Conservation (phyloP, 202 grass and related monocot genomes). For the Schoenoplectus triqueter region DNA sequence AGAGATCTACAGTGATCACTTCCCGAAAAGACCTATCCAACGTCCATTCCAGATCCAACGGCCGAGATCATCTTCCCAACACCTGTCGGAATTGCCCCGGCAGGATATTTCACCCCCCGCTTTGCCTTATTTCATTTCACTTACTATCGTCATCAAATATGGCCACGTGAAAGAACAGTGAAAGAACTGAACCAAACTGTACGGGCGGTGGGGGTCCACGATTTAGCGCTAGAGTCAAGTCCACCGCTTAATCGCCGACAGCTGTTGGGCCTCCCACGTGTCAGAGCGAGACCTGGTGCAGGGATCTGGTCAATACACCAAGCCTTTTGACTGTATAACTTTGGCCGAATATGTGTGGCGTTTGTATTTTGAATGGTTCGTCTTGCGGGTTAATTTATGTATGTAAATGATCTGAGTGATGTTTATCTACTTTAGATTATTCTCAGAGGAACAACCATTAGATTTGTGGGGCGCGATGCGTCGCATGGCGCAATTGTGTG, state of each 20-base stretch:
- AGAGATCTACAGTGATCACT: neutral
- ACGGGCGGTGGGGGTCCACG: neutral
- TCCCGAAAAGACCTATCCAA: too few relatives aligned
- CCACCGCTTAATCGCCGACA: neutral
- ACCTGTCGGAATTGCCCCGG: conserved; percentile 16
- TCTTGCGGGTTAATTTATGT: neutral
- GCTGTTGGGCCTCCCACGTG: neutral
- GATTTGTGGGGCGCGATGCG: neutral
- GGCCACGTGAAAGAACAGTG: neutral
- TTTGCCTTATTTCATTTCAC: neutral
- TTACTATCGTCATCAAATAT: neutral
- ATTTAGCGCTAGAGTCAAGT: neutral
- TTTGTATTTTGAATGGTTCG: too few relatives aligned
- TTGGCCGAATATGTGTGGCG: neutral
- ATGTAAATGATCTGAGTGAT: too few relatives aligned
- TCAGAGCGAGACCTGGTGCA: neutral
- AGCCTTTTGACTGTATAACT: conserved; percentile 2
- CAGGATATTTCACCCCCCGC: neutral
- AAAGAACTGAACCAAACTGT: neutral
- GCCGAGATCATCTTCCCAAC: neutral
- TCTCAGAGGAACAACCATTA: neutral
- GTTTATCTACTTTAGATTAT: too few relatives aligned
- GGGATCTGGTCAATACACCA: conserved; percentile 1
- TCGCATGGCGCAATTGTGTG: neutral
- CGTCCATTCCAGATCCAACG: neutral